phyloP scores from a whole-genome alignment of 768 basidiomycete genomes.

The Crepidotus variabilis region DNA sequence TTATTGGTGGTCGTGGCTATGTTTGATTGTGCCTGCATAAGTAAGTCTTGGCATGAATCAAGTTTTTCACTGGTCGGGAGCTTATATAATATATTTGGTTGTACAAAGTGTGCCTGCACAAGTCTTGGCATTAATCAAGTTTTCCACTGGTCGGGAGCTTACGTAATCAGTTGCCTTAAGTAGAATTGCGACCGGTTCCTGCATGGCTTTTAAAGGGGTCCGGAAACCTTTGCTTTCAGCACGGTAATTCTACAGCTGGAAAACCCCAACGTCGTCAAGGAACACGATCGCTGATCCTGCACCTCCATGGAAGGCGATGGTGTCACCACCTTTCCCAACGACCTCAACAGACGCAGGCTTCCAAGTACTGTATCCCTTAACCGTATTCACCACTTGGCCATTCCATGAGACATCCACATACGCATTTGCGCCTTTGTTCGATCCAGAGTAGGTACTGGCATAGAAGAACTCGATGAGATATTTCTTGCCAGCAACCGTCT shows the following conservation, averaged over 20 bases:
- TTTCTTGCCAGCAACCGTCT: constrained; percentile 30
- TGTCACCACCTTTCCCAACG: constrained; percentile 30
- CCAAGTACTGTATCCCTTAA: constrained; percentile 33
- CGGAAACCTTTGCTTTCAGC: too few species aligned
- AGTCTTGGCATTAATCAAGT: too few species aligned
- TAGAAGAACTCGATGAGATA: constrained; percentile 43
- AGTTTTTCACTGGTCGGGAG: too few species aligned
- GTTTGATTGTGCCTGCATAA: too few species aligned
- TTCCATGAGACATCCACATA: constrained; percentile 44
- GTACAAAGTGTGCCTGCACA: too few species aligned
- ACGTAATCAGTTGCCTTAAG: too few species aligned
- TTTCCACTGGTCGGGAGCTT: too few species aligned
- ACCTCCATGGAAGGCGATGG: constrained; percentile 38
- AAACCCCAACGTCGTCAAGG: constrained; percentile 39
- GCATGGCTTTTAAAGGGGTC: too few species aligned
- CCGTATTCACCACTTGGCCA: constrained; percentile 26
- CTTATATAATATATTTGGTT: too few species aligned
- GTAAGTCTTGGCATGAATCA: too few species aligned
- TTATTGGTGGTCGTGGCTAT: too few species aligned
- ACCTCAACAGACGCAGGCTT: constrained; percentile 32
- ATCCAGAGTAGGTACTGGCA: constrained; percentile 32
- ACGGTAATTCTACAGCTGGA: constrained; percentile 5
- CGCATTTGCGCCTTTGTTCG: constrained; percentile 27
- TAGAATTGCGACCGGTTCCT: too few species aligned
- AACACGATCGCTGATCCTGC: constrained; percentile 45